phyloP scores from a whole-genome alignment of 1,284 basidiomycete species.

The Leccinum fallax region DNA sequence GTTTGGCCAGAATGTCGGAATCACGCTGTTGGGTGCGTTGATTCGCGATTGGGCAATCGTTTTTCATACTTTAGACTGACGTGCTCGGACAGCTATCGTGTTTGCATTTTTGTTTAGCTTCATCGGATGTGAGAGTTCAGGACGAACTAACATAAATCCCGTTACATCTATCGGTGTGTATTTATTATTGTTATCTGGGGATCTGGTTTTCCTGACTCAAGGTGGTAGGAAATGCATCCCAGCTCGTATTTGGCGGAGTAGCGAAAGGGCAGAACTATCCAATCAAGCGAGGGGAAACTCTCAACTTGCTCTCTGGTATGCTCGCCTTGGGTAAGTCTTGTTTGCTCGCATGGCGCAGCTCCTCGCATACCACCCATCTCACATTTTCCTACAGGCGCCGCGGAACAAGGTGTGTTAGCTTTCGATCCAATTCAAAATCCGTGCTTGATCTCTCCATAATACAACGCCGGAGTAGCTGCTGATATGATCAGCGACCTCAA shows the following conservation, averaged over 20 bases:
- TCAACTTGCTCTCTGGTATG: slow-evolving; percentile 17
- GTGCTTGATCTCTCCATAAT: slow-evolving; percentile 4
- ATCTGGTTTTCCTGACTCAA: slow-evolving; percentile 3
- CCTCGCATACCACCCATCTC: background rate
- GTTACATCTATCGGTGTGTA: slow-evolving; percentile 19
- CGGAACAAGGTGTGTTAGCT: slow-evolving; percentile 15
- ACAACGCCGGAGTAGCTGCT: slow-evolving; percentile 35
- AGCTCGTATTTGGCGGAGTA: slow-evolving; percentile 18
- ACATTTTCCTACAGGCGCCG: slow-evolving; percentile 7
- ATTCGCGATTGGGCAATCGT: background rate
- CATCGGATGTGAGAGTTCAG: slow-evolving; percentile 16
- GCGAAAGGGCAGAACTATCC: slow-evolving; percentile 13
- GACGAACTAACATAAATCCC: slow-evolving; percentile 18
- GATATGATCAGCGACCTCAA: slow-evolving; percentile 79
- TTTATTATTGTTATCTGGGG: background rate
- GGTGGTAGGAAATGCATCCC: slow-evolving; percentile 16
- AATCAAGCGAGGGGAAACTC: slow-evolving; percentile 6
- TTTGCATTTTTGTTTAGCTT: slow-evolving; percentile 21
- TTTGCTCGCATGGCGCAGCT: background rate
- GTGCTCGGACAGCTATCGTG: slow-evolving; percentile 10
- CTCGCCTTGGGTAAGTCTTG: slow-evolving; percentile 8
- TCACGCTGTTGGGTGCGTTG: slow-evolving; percentile 46
- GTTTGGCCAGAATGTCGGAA: slow-evolving; percentile 61
- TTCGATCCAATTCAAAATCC: background rate
- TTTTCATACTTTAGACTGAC: background rate